These are phyloP conservation scores for Protomyces inouyei DNA, from an alignment of 1,139 yeast species.

Conservation along the genomic window DNA sequence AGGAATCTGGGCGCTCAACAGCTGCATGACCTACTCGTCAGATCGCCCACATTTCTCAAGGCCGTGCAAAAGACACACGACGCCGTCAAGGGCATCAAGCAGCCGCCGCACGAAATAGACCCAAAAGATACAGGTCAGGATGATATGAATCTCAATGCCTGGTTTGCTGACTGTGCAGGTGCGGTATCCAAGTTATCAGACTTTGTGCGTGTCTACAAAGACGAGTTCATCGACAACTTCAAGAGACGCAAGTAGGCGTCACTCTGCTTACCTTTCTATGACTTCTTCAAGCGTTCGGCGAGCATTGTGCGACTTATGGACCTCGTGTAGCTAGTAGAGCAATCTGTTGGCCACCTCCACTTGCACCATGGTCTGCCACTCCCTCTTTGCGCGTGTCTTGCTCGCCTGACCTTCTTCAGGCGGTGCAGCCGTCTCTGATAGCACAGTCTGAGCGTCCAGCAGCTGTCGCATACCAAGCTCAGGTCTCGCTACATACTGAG, in stretches of 20 bases:
- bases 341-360: background rate
- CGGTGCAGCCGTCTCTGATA: background rate
- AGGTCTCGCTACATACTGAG: slow-evolving; percentile 20
- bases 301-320: background rate
- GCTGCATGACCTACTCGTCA: slow-evolving; percentile 18
- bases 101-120: slow-evolving; percentile 7
- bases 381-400: background rate
- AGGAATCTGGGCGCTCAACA: slow-evolving; percentile 16
- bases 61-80: slow-evolving; percentile 22
- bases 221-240: slow-evolving; percentile 20
- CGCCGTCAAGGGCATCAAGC: slow-evolving; percentile 18
- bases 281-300: background rate
- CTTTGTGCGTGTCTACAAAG: slow-evolving; percentile 15
- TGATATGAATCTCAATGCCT: too few relatives aligned
- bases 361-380: background rate
- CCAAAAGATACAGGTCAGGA: slow-evolving; percentile 1
- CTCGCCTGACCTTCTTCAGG: background rate
- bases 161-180: background rate
- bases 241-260: background rate
- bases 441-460: background rate
- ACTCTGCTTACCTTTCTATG: background rate
- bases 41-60: slow-evolving; percentile 18
- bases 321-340: background rate
- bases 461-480: slow-evolving; percentile 19
- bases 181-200: background rate